Evolutionary conservation across 2,329 filamentous ascomycete species (phyloP).

Genomic region (Alternaria infectoria): DNA sequence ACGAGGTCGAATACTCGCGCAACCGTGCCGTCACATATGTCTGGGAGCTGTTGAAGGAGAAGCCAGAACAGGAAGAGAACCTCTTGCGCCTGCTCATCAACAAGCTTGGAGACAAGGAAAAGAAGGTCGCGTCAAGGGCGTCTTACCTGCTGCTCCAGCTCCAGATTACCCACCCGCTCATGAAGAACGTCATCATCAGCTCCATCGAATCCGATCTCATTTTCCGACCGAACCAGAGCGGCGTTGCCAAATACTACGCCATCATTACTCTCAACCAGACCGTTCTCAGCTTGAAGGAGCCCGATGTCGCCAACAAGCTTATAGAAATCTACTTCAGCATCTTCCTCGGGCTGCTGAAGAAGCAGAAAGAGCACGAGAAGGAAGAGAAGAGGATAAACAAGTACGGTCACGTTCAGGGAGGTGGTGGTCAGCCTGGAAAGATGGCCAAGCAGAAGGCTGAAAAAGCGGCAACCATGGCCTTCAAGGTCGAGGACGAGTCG

Average conservation of each 20-base stretch:
- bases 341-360: constrained; percentile 83
- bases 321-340: constrained; percentile 91
- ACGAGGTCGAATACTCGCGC: constrained; percentile 93
- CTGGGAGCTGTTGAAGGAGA: constrained; percentile 89
- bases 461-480: constrained; percentile 52
- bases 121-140: constrained; percentile 91
- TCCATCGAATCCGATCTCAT: constrained; percentile 87
- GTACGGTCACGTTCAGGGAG: constrained; percentile 60
- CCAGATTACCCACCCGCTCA: constrained; percentile 84
- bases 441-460: constrained; percentile 57
- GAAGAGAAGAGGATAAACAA: constrained; percentile 53
- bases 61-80: constrained; percentile 96
- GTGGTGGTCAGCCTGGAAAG: constrained; percentile 60
- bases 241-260: constrained; percentile 92
- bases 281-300: constrained; percentile 84
- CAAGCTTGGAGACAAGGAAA: constrained; percentile 93
- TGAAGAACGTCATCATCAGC: constrained; percentile 88
- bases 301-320: constrained; percentile 77
- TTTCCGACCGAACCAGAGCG: constrained; percentile 83
- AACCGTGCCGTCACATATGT: constrained; percentile 88
- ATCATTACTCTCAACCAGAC: constrained; percentile 98
- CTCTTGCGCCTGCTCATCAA: constrained; percentile 89
- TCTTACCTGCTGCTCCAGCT: constrained; percentile 94
- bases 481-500: constrained; percentile 65
- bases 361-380: constrained; percentile 51